Conservation (phyloP, 1,284 basidiomycete species). For the Ganoderma meredithae region DNA sequence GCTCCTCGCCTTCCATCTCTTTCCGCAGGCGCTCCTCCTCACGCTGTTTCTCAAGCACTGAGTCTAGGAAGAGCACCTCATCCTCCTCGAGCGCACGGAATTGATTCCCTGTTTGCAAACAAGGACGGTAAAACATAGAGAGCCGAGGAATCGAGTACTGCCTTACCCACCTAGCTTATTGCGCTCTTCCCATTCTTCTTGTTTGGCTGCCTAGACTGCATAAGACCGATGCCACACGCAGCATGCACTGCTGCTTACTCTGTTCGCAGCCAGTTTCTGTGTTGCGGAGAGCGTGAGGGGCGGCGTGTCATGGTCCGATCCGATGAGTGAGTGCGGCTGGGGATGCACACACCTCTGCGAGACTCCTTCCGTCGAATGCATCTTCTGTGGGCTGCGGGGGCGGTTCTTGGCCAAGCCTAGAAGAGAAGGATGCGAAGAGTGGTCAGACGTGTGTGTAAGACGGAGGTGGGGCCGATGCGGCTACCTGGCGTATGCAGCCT, state of each 20-base stretch:
- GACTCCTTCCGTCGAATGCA: constrained; percentile 84
- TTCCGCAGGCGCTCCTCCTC: constrained; percentile 78
- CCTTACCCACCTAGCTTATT: constrained; percentile 77
- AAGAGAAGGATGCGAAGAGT: constrained; percentile 18
- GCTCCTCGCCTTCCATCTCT: constrained; percentile 81
- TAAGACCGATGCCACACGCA: constrained; percentile 32
- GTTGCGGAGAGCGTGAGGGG: constrained; percentile 9
- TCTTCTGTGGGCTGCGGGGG: constrained; percentile 80
- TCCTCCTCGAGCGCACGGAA: constrained; percentile 92
- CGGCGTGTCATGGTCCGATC: constrained; percentile 26
- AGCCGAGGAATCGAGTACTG: constrained; percentile 13
- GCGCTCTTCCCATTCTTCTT: constrained; percentile 95
- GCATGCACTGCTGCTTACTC: constrained; percentile 53
- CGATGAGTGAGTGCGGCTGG: constrained; percentile 39
- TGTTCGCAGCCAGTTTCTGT: constrained; percentile 85
- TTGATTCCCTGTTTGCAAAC: constrained; percentile 72
- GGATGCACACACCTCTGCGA: constrained; percentile 81
- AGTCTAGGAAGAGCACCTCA: constrained; percentile 89
- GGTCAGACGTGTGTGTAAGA: neutral
- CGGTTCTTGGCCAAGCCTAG: constrained; percentile 86
- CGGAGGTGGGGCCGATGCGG: neutral
- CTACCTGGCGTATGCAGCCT: constrained; percentile 89
- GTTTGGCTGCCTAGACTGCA: constrained; percentile 75
- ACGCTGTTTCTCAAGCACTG: constrained; percentile 78
- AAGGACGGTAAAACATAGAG: constrained; percentile 14